Evolutionary conservation across 208 protist species (phyloP).

Genomic region (Trypanosoma boissoni): DNA sequence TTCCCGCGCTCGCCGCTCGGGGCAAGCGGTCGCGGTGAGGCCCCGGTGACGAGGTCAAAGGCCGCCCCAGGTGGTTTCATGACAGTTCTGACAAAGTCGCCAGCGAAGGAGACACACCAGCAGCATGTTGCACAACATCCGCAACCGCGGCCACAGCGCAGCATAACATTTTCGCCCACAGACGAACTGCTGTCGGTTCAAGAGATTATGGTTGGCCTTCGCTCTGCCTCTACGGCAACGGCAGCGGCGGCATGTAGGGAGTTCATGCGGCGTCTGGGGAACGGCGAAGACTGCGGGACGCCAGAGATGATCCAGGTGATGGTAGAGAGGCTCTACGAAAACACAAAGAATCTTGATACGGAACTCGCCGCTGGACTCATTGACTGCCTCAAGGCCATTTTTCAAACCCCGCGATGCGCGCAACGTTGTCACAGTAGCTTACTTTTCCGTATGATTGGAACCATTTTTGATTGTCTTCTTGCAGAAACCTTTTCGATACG

Average conservation of each 20-base stretch:
- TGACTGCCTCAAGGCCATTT: slow-evolving; percentile 62
- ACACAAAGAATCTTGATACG: slow-evolving; percentile 53
- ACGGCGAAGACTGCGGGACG: slow-evolving; percentile 65
- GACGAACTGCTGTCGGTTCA: slow-evolving; percentile 70
- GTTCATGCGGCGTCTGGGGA: slow-evolving; percentile 56
- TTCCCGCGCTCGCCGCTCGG: slow-evolving; percentile 5
- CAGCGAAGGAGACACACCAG: not conserved
- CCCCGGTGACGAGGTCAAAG: too few relatives aligned
- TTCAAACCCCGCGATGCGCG: slow-evolving; percentile 39
- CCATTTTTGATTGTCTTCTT: slow-evolving; percentile 84
- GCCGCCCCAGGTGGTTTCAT: too few relatives aligned
- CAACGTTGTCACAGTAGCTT: slow-evolving; percentile 65
- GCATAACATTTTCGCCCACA: slow-evolving; percentile 1
- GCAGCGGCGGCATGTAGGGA: slow-evolving; percentile 64
- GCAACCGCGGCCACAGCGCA: not conserved
- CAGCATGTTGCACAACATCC: not conserved
- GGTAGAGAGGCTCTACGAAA: slow-evolving; percentile 75
- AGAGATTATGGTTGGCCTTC: slow-evolving; percentile 73
- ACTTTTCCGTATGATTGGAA: slow-evolving; percentile 63
- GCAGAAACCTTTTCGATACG: slow-evolving; percentile 76
- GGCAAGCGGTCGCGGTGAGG: not conserved
- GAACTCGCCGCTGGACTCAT: slow-evolving; percentile 60
- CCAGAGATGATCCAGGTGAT: slow-evolving; percentile 80
- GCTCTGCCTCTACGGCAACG: slow-evolving; percentile 47
- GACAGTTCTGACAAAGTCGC: slow-evolving; percentile 1